Evolutionary conservation across 257 asterid species (phyloP).

Genomic region (Ocimum tenuiflorum): DNA sequence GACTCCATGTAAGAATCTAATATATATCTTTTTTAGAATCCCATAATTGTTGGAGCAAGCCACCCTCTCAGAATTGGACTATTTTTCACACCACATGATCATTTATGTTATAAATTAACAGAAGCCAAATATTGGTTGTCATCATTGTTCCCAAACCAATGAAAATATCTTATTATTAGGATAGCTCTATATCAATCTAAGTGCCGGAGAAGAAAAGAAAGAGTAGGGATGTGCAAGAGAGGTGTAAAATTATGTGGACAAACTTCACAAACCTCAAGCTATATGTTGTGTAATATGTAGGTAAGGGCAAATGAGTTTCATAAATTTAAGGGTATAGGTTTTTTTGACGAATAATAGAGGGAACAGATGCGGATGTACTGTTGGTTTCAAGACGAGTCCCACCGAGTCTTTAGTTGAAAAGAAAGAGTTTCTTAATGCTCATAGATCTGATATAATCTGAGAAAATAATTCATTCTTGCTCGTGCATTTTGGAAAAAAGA

Average conservation of each 20-base stretch:
- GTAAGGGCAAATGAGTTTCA: background rate
- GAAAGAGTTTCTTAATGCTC: too few species aligned
- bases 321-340: background rate
- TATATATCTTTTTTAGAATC: background rate
- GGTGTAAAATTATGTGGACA: background rate
- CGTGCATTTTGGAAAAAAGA: background rate
- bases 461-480: background rate
- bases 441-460: too few species aligned
- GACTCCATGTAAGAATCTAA: slow-evolving; percentile 28
- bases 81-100: too few species aligned
- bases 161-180: background rate
- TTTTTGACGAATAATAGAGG: too few species aligned
- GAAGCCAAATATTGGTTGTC: too few species aligned
- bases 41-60: background rate
- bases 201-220: background rate
- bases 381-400: too few species aligned
- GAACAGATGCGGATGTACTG: too few species aligned
- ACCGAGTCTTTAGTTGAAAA: too few species aligned
- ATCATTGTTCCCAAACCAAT: background rate
- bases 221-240: background rate
- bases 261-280: background rate
- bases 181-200: background rate
- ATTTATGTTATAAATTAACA: too few species aligned
- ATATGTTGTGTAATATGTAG: background rate
- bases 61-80: too few species aligned